Percentiles rank a stretch among this genome's conserved stretches.
These are phyloP conservation scores for Truncatella angustata DNA, from an alignment of 2,329 filamentous ascomycete genomes.

Conservation along the genomic window DNA sequence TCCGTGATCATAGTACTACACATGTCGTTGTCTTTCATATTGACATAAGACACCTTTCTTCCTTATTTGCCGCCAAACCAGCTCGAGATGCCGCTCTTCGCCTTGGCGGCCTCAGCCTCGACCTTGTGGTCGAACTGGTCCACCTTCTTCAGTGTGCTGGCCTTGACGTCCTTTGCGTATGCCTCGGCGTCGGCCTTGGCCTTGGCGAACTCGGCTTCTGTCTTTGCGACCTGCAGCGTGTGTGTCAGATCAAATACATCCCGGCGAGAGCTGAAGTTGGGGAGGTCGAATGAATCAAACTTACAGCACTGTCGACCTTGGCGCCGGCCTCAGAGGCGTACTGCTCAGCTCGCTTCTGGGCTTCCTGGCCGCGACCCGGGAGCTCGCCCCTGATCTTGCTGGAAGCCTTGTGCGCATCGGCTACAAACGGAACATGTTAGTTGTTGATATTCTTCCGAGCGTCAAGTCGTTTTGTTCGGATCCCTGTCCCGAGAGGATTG, in stretches of 20 bases:
- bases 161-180: conserved; percentile 61
- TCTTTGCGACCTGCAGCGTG: conserved; percentile 55
- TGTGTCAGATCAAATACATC: conserved; percentile 30
- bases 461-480: background rate
- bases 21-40: background rate
- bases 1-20: background rate
- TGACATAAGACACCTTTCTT: background rate
- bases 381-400: conserved; percentile 65
- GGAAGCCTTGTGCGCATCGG: conserved; percentile 70
- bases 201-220: conserved; percentile 60
- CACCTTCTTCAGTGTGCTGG: conserved; percentile 67
- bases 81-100: conserved; percentile 77
- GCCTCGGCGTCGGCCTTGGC: conserved; percentile 60
- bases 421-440: conserved; percentile 40
- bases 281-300: too few relatives aligned
- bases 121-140: conserved; percentile 83
- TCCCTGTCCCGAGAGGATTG: background rate
- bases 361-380: conserved; percentile 60
- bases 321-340: conserved; percentile 60
- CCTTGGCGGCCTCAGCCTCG: conserved; percentile 73
- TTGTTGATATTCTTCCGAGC: background rate
- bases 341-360: conserved; percentile 63
- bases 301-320: conserved; percentile 68
- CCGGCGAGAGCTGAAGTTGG: too few relatives aligned
- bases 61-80: conserved; percentile 72